phyloP scores from a whole-genome alignment of 2,329 filamentous ascomycete species.

The Pyricularia sp. region DNA sequence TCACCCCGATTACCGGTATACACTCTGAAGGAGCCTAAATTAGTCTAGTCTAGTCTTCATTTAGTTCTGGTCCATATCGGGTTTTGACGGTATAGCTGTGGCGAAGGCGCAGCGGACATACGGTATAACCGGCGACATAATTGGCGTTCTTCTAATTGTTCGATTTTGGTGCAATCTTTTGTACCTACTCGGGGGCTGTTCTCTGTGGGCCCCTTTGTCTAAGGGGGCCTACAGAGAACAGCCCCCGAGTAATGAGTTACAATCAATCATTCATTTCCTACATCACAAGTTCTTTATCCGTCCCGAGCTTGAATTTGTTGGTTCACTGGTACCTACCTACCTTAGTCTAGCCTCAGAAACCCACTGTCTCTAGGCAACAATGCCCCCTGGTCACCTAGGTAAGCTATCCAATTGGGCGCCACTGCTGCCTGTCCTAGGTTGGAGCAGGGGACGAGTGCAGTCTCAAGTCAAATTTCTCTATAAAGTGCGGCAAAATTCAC shows the following conservation, averaged over 20 bases:
- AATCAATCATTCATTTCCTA: background rate
- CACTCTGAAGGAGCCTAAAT: slow-evolving; percentile 4
- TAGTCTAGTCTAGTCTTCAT: too few relatives aligned
- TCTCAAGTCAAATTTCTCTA: background rate
- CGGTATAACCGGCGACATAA: too few relatives aligned
- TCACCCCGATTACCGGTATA: slow-evolving; percentile 10
- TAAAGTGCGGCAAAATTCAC: background rate
- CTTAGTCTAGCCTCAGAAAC: background rate
- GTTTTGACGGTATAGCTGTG: background rate
- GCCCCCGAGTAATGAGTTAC: too few relatives aligned
- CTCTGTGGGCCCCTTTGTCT: too few relatives aligned
- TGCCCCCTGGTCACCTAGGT: background rate
- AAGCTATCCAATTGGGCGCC: background rate
- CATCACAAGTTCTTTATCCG: background rate
- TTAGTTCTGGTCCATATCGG: too few relatives aligned
- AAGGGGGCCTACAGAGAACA: too few relatives aligned
- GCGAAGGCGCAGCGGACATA: background rate
- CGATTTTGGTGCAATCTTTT: too few relatives aligned
- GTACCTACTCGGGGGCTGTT: too few relatives aligned
- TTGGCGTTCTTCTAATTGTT: too few relatives aligned
- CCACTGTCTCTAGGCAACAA: background rate
- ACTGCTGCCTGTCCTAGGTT: background rate
- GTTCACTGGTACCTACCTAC: background rate
- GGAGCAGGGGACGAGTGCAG: background rate
- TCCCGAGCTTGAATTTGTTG: background rate